Evolutionary conservation across 306 rosid genomes (phyloP), one percentile per base, ranked within the genome.

Genomic region (Lathyrus sativus): DNA sequence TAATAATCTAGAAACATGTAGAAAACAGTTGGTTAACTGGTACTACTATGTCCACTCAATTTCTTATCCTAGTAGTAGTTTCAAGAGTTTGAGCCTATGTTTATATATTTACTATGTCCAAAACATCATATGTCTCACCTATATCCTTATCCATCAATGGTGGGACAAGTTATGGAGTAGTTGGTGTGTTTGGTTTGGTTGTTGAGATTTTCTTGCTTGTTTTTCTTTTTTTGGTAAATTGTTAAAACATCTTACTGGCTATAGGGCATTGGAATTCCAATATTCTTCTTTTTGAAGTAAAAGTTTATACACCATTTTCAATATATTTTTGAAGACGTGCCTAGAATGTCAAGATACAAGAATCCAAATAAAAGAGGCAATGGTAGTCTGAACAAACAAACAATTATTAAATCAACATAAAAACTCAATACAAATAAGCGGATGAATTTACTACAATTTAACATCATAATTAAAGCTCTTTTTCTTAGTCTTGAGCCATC

Each of bases 21-120:
- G 39, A 38, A 29, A 65, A 49, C 64, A 69, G 65, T 72, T 58
- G 11, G 61, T 63, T 79, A 73, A 77, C 14, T 29, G 26, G 26
- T 24, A 78, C 78, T 6, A 7, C 85, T 9, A 35, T 74, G 82
- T 80, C 89, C 46, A 71, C 75, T 78, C 80, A 43, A 42, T 51
- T 62, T 69, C 82, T 80, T 72, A 80, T 83, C 80, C 74, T 15
- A 46, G 33, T 74, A 6, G 9, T 6, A 5, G 39, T 60, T 17
- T 22, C 51, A 11, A 1, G 7, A 41, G 12, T 10, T 38, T 60
- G 14, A 60, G 5, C 5, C 44, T 14, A 39, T 38, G 33, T 61
- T 62, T n/a, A 7, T 15, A 54, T 35, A 55, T 76, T 46, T 28
- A 66, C 67, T 64, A 63, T 70, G 63, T 71, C 62, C 76, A 58